Conservation (phyloP, 169 alveolate genomes). For the Neospora caninum region DNA sequence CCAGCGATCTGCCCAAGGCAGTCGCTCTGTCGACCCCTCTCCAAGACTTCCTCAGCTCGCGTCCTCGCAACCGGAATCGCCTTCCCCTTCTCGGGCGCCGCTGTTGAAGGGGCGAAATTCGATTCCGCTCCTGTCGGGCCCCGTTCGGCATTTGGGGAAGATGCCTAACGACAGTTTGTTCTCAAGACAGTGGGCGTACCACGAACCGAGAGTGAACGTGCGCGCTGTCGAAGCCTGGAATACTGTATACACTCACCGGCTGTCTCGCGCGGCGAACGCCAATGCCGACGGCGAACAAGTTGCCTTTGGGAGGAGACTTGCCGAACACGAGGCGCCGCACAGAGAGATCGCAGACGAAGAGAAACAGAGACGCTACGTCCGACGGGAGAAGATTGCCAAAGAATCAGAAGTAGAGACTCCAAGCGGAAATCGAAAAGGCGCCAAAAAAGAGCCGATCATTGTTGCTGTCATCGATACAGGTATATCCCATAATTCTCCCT, state of each 20-base stretch:
- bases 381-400: not conserved
- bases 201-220: not conserved
- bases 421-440: not conserved
- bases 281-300: not conserved
- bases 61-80: not conserved
- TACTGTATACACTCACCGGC: slow-evolving; percentile 38
- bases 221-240: slow-evolving; percentile 40
- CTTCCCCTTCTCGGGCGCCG: not conserved
- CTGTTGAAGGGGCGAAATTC: not conserved
- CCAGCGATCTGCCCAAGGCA: not conserved
- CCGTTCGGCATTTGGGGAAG: not conserved
- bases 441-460: slow-evolving; percentile 16
- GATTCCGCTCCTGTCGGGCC: not conserved
- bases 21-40: not conserved
- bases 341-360: not conserved
- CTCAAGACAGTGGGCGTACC: slow-evolving; percentile 55
- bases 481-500: not conserved
- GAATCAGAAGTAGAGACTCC: not conserved
- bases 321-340: not conserved
- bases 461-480: slow-evolving; percentile 60
- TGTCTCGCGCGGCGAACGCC: not conserved
- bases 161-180: slow-evolving; percentile 44
- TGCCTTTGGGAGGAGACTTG: not conserved
- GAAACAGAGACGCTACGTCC: not conserved
- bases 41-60: not conserved